A percentile compares a stretch with the other conserved stretches of the same genome.
These are phyloP conservation scores for Leavenworthia alabamica DNA, from an alignment of 345 rosid genomes.

Conservation along the genomic window DNA sequence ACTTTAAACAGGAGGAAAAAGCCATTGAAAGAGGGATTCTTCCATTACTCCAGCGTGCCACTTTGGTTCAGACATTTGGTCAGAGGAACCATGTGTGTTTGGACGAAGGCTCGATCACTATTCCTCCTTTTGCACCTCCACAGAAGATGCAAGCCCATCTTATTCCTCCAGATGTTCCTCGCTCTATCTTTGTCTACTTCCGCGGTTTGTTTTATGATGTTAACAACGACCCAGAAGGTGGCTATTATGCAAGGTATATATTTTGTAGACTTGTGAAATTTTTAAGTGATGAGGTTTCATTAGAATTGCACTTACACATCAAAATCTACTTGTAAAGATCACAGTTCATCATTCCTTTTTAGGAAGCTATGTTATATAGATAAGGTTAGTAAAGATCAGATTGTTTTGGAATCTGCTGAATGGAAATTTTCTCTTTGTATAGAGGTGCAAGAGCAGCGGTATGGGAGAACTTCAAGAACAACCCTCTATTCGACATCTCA, in stretches of 20 bases:
- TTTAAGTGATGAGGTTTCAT: too few relatives aligned
- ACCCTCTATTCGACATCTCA: conserved; percentile 89
- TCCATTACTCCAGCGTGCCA: conserved; percentile 66
- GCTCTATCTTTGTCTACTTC: conserved; percentile 91
- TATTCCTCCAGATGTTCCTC: conserved; percentile 66
- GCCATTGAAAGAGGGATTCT: conserved; percentile 86
- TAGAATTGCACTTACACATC: neutral
- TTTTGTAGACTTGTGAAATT: neutral
- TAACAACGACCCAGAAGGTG: conserved; percentile 95
- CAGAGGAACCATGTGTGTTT: conserved; percentile 90
- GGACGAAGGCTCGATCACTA: conserved; percentile 83
- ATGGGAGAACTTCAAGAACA: conserved; percentile 96
- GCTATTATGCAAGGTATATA: conserved; percentile 85
- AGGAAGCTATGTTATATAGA: neutral
- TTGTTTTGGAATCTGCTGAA: conserved; percentile 4
- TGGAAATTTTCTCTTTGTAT: conserved; percentile 2
- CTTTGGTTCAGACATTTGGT: conserved; percentile 93
- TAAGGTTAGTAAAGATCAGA: neutral
- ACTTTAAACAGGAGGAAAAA: conserved; percentile 70
- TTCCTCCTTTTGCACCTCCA: conserved; percentile 96
- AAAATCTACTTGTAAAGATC: neutral
- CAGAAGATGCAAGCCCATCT: conserved; percentile 86
- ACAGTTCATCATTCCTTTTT: neutral
- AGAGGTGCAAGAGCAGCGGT: conserved; percentile 99
- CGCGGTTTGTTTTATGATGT: conserved; percentile 93